Conservation (phyloP, 352 stramenopile genomes). For the Phytophthora idaei region DNA sequence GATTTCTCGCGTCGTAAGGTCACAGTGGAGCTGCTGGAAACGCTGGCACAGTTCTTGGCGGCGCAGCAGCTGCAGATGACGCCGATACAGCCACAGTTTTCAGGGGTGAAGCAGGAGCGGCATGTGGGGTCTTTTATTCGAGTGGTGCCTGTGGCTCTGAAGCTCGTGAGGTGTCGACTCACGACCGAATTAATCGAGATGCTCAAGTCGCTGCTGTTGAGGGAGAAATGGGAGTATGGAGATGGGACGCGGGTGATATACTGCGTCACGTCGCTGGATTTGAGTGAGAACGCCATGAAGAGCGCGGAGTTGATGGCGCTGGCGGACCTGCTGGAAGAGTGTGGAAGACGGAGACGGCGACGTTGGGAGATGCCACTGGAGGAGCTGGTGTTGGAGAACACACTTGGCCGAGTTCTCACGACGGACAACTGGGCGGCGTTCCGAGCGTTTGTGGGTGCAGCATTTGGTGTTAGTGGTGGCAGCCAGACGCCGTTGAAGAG, state of each 20-base stretch:
- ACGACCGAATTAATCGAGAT: slow-evolving; percentile 22
- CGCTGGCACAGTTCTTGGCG: slow-evolving; percentile 27
- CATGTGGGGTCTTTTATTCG: not conserved
- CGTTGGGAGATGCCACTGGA: slow-evolving; percentile 17
- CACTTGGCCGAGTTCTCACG: slow-evolving; percentile 19
- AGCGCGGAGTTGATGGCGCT: slow-evolving; percentile 23
- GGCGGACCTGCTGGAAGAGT: slow-evolving; percentile 20
- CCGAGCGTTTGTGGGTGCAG: slow-evolving; percentile 30
- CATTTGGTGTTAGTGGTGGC: slow-evolving; percentile 14
- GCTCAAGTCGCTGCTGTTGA: slow-evolving; percentile 25
- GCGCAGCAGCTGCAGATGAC: not conserved
- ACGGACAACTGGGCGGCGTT: slow-evolving; percentile 37
- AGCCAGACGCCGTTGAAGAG: slow-evolving; percentile 21
- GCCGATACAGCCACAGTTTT: slow-evolving; percentile 8
- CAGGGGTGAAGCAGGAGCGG: slow-evolving; percentile 7
- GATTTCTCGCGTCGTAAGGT: slow-evolving; percentile 38
- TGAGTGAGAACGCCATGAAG: slow-evolving; percentile 40
- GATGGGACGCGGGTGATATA: slow-evolving; percentile 11
- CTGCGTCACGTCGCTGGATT: slow-evolving; percentile 34
- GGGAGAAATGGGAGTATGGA: not conserved
- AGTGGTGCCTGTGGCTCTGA: slow-evolving; percentile 28
- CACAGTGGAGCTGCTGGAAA: slow-evolving; percentile 23
- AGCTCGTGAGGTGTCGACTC: slow-evolving; percentile 32
- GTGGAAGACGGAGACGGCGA: not conserved
- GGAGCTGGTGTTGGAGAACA: slow-evolving; percentile 39